Evolutionary conservation across 2,329 filamentous ascomycete genomes (phyloP).

Genomic region (Bipolaris oryzae): DNA sequence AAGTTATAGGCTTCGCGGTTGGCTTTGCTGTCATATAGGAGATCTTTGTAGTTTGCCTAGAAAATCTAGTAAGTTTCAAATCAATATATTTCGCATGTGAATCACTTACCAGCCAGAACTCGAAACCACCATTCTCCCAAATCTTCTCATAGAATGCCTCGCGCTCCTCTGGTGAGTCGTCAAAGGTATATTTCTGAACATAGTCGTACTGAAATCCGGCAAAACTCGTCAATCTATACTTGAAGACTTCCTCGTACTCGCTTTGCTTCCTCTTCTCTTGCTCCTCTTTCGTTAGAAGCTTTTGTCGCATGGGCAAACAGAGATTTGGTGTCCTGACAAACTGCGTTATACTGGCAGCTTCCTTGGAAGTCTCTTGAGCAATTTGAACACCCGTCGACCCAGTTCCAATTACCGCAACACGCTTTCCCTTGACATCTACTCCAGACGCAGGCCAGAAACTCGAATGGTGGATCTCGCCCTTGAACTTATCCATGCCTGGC

Average conservation of each 20-base stretch:
- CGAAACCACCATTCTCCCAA: conserved; percentile 50
- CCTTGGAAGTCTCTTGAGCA: conserved; percentile 63
- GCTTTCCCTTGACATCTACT: conserved; percentile 64
- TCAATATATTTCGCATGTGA: conserved; percentile 11
- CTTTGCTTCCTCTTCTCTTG: conserved; percentile 54
- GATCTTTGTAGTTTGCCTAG: conserved; percentile 45
- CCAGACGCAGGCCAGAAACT: conserved; percentile 65
- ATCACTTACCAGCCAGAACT: conserved; percentile 53
- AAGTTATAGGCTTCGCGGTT: conserved; percentile 55
- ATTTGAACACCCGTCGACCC: conserved; percentile 70
- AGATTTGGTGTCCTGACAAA: conserved; percentile 73
- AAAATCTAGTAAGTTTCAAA: neutral
- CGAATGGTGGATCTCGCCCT: conserved; percentile 64
- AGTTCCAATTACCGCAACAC: conserved; percentile 67
- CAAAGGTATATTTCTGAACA: conserved; percentile 60
- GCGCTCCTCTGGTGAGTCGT: conserved; percentile 51
- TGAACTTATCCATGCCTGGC: conserved; percentile 65
- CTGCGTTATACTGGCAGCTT: conserved; percentile 59
- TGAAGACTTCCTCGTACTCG: conserved; percentile 57
- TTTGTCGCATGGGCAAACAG: conserved; percentile 65
- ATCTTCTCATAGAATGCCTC: conserved; percentile 53
- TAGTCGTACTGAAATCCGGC: conserved; percentile 66
- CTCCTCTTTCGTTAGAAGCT: conserved; percentile 56
- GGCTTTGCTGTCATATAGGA: conserved; percentile 50
- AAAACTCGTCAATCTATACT: conserved; percentile 59